Evolutionary conservation across 805 yeast genomes (phyloP).

Genomic region (Candida multigemmis): DNA sequence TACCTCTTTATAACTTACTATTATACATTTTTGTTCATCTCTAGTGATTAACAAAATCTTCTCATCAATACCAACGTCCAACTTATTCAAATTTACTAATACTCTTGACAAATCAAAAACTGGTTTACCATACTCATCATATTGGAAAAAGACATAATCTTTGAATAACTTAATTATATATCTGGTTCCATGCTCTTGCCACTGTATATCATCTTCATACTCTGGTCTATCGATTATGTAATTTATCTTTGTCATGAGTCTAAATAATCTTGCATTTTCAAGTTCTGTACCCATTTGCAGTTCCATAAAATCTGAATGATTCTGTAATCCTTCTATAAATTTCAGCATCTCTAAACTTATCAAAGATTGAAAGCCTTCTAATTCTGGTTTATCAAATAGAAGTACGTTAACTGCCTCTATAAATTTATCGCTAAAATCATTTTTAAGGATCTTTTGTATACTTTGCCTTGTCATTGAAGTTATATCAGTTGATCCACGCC

Average conservation of each 20-base stretch:
- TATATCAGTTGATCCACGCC: conserved; percentile 10
- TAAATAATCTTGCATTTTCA: conserved; percentile 81
- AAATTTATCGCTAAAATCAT: conserved; percentile 34
- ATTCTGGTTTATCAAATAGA: conserved; percentile 11
- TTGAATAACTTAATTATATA: conserved; percentile 58
- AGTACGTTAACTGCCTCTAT: conserved; percentile 33
- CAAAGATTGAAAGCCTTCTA: conserved; percentile 12
- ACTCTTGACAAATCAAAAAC: conserved; percentile 78
- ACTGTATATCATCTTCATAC: conserved; percentile 18
- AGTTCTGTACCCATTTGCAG: conserved; percentile 59
- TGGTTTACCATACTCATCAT: conserved; percentile 69
- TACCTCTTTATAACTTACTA: conserved; percentile 78
- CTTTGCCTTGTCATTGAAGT: no score
- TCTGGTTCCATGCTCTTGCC: conserved; percentile 72
- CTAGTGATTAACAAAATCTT: conserved; percentile 68
- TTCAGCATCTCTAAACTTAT: conserved; percentile 28
- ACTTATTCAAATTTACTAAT: conserved; percentile 68
- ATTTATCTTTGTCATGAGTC: conserved; percentile 74
- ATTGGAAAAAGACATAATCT: conserved; percentile 81
- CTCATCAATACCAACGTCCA: conserved; percentile 90
- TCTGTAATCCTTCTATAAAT: conserved; percentile 41
- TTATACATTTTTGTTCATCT: conserved; percentile 79
- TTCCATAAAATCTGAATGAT: conserved; percentile 50
- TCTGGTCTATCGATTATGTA: conserved; percentile 73
- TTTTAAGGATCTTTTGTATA: conserved; percentile 7